A percentile compares a stretch with the other conserved stretches of the same genome.
These are phyloP conservation scores for Aspergillus carlsbadensis DNA, from an alignment of 495 filamentous ascomycete species.

Conservation along the genomic window DNA sequence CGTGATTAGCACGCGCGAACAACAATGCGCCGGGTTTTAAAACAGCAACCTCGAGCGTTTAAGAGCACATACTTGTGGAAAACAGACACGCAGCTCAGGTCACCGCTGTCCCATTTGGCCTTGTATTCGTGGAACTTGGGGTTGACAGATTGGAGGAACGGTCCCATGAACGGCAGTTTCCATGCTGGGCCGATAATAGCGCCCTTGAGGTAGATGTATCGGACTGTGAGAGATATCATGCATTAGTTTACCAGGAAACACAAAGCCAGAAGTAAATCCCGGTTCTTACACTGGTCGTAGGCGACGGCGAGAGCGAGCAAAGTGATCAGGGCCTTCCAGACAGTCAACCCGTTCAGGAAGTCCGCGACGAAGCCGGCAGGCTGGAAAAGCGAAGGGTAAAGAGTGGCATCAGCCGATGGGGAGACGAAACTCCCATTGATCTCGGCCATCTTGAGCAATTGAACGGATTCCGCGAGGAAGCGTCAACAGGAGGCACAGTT, in stretches of 20 bases:
- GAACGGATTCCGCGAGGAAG: constrained; percentile 20
- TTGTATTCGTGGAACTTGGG: constrained; percentile 90
- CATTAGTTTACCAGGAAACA: neutral
- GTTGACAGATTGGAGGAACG: constrained; percentile 88
- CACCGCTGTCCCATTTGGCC: constrained; percentile 87
- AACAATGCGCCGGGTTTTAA: neutral
- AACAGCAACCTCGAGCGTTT: neutral
- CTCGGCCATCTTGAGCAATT: constrained; percentile 51
- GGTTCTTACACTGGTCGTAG: constrained; percentile 79
- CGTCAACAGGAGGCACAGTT: constrained; percentile 14
- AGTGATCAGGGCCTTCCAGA: constrained; percentile 64
- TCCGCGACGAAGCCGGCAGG: constrained; percentile 40
- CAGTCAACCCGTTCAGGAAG: constrained; percentile 55
- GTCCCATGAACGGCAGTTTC: constrained; percentile 95
- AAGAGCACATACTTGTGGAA: constrained; percentile 93
- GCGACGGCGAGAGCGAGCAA: constrained; percentile 66
- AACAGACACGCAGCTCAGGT: constrained; percentile 93
- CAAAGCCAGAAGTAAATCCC: neutral
- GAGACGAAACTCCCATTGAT: constrained; percentile 73
- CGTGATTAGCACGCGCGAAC: constrained; percentile 10
- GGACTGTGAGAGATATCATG: constrained; percentile 52
- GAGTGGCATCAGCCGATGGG: constrained; percentile 67
- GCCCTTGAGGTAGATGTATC: constrained; percentile 83
- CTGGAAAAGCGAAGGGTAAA: constrained; percentile 46
- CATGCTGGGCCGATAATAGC: constrained; percentile 76